These are phyloP conservation scores for Tricholoma saponaceum DNA, from an alignment of 768 basidiomycete genomes.

Conservation along the genomic window DNA sequence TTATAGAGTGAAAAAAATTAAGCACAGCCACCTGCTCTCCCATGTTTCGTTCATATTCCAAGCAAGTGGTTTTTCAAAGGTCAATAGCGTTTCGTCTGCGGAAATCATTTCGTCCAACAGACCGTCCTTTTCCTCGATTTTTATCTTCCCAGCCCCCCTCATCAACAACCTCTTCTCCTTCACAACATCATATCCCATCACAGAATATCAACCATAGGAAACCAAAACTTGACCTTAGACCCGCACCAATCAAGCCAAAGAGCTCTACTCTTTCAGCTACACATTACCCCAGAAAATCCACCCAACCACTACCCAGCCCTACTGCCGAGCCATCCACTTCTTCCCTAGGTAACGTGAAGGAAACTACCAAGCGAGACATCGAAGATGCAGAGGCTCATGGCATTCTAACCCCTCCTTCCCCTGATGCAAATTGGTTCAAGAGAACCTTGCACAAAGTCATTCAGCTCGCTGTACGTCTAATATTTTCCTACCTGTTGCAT, in stretches of 20 bases:
- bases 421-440: slow-evolving; percentile 52
- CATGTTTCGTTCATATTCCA: slow-evolving; percentile 17
- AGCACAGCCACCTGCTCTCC: not conserved
- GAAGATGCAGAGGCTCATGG: slow-evolving; percentile 64
- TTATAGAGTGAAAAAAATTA: not conserved
- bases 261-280: slow-evolving; percentile 20
- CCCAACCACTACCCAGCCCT: slow-evolving; percentile 21
- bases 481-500: slow-evolving; percentile 3
- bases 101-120: too few relatives aligned
- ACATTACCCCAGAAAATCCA: slow-evolving; percentile 26
- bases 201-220: slow-evolving; percentile 32
- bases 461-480: slow-evolving; percentile 37
- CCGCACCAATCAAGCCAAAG: slow-evolving; percentile 52
- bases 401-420: slow-evolving; percentile 62
- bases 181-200: slow-evolving; percentile 11
- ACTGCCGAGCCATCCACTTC: slow-evolving; percentile 12
- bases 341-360: slow-evolving; percentile 34
- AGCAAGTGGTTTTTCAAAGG: slow-evolving; percentile 9
- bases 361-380: slow-evolving; percentile 58
- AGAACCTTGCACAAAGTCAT: slow-evolving; percentile 46
- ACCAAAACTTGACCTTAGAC: slow-evolving; percentile 55
- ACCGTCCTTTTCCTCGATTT: slow-evolving; percentile 6
- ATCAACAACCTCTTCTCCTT: slow-evolving; percentile 13
- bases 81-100: too few relatives aligned
- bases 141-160: slow-evolving; percentile 4